phyloP scores from a whole-genome alignment of 2,329 filamentous ascomycete species.

The Ophiostoma quercus region DNA sequence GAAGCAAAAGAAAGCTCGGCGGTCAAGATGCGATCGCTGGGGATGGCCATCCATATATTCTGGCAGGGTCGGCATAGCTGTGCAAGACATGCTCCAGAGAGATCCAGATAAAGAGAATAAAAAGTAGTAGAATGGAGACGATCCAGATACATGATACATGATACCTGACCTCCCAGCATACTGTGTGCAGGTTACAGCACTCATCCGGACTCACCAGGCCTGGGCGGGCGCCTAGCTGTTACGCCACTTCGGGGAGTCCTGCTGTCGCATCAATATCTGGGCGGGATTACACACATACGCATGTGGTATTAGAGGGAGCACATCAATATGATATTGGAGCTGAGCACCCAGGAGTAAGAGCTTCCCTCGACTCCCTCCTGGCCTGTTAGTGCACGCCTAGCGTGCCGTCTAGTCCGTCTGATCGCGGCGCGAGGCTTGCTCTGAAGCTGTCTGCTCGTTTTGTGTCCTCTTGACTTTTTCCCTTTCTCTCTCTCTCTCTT shows the following conservation, averaged over 20 bases:
- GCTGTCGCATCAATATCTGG: slow-evolving; percentile 14
- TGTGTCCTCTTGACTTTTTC: slow-evolving; percentile 1
- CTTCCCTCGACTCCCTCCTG: background rate
- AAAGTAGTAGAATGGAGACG: background rate
- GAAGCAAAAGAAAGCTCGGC: slow-evolving; percentile 8
- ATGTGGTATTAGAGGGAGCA: background rate
- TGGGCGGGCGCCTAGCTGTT: background rate
- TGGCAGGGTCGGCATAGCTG: slow-evolving; percentile 1
- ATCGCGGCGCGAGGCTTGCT: background rate
- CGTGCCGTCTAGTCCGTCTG: background rate
- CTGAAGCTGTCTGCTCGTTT: slow-evolving; percentile 1
- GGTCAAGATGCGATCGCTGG: slow-evolving; percentile 12
- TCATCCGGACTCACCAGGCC: slow-evolving; percentile 2
- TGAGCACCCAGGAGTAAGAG: background rate
- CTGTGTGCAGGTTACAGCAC: background rate
- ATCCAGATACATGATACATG: background rate
- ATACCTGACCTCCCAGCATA: background rate
- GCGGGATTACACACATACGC: slow-evolving; percentile 11
- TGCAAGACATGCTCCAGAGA: slow-evolving; percentile 9
- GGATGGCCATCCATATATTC: slow-evolving; percentile 19
- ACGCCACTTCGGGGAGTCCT: slow-evolving; percentile 13
- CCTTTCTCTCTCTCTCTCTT: background rate
- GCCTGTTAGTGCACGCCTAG: background rate
- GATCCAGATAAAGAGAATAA: background rate
- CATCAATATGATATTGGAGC: slow-evolving; percentile 9